Evolutionary conservation across 768 basidiomycete genomes (phyloP).

Genomic region (Boletus edulis): DNA sequence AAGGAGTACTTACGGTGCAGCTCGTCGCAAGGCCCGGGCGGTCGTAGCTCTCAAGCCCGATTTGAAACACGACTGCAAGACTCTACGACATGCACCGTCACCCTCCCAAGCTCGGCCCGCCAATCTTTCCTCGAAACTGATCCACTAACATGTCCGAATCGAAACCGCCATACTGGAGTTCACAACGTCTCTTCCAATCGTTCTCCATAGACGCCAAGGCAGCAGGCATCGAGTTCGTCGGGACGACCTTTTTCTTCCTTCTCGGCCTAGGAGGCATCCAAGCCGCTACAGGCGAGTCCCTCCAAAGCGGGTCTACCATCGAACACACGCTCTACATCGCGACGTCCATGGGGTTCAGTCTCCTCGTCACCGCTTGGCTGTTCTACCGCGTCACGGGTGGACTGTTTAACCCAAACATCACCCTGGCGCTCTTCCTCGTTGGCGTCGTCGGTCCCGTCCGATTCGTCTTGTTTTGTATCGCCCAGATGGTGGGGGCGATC

Average conservation of each 20-base stretch:
- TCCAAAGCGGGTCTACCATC: conserved; percentile 31
- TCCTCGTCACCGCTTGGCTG: conserved; percentile 64
- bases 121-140: not conserved
- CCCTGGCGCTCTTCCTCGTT: conserved; percentile 55
- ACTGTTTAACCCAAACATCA: conserved; percentile 65
- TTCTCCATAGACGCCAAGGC: conserved; percentile 44
- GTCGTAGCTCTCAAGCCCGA: no score
- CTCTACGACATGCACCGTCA: no score
- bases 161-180: conserved; percentile 20
- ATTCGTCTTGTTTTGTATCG: conserved; percentile 57
- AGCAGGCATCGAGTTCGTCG: conserved; percentile 55
- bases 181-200: conserved; percentile 24
- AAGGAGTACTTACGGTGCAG: no score
- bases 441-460: conserved; percentile 54
- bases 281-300: conserved; percentile 42
- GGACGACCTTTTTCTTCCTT: conserved; percentile 62
- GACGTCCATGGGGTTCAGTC: conserved; percentile 57
- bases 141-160: conserved; percentile 10
- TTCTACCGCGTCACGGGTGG: conserved; percentile 66
- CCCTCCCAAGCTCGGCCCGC: no score
- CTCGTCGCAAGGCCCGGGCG: no score
- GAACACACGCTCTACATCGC: conserved; percentile 55
- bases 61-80: no score
- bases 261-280: conserved; percentile 66
- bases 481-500: conserved; percentile 61